A percentile compares a stretch with the other conserved stretches of the same genome.
phyloP scores from a whole-genome alignment of 2,329 filamentous ascomycete species.

The Apiospora aurea region DNA sequence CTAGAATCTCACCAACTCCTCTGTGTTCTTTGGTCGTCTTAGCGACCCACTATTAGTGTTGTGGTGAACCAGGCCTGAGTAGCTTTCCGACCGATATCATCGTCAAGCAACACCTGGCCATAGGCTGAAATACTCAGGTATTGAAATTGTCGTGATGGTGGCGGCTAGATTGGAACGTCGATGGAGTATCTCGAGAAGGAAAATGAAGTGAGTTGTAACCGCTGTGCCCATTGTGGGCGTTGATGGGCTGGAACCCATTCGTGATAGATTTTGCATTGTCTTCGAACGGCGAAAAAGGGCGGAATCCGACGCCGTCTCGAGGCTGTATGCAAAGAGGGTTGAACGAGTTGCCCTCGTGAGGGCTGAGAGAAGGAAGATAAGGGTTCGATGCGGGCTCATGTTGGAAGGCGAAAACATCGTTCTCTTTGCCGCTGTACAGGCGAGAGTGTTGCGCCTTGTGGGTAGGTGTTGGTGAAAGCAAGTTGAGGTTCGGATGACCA shows the following conservation, averaged over 20 bases:
- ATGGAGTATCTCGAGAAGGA: conserved; percentile 30
- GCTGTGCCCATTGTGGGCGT: conserved; percentile 28
- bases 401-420: conserved; percentile 37
- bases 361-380: conserved; percentile 38
- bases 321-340: conserved; percentile 45
- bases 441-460: conserved; percentile 37
- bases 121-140: conserved; percentile 27
- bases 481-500: conserved; percentile 47
- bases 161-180: conserved; percentile 29
- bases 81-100: background rate
- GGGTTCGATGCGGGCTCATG: conserved; percentile 36
- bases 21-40: background rate
- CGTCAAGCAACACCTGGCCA: background rate
- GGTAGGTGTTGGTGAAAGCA: conserved; percentile 38
- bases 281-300: conserved; percentile 37
- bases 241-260: conserved; percentile 39
- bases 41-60: background rate
- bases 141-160: conserved; percentile 30
- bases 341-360: conserved; percentile 37
- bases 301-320: conserved; percentile 39
- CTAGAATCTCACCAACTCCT: background rate
- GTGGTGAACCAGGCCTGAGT: background rate
- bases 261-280: conserved; percentile 37
- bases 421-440: conserved; percentile 42
- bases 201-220: conserved; percentile 30